Percentiles rank a stretch among this genome's conserved stretches.
phyloP scores from a whole-genome alignment of 371 early-diverging fungal species.

The Apophysomyces trapeziformis region DNA sequence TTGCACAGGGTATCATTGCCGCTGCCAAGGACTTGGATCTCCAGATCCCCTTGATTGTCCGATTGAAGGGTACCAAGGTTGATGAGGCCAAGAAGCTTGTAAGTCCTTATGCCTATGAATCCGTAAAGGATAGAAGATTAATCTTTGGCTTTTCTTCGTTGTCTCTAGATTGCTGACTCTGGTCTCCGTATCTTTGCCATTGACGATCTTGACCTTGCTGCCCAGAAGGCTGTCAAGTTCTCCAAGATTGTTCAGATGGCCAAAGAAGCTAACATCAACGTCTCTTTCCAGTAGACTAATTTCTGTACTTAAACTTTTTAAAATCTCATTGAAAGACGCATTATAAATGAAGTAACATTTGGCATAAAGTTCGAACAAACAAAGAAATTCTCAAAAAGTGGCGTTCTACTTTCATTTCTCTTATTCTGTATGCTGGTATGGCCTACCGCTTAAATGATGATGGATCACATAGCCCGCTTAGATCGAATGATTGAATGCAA shows the following conservation, averaged over 20 bases:
- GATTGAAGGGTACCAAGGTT: constrained; percentile 88
- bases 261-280: constrained; percentile 67
- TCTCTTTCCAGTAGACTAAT: constrained; percentile 56
- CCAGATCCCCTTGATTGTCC: constrained; percentile 93
- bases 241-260: constrained; percentile 84
- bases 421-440: too few relatives aligned
- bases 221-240: constrained; percentile 92
- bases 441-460: too few relatives aligned
- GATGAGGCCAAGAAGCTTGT: constrained; percentile 54
- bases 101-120: constrained; percentile 10
- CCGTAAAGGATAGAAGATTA: too few relatives aligned
- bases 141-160: neutral
- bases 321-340: constrained; percentile 11
- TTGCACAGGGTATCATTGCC: constrained; percentile 97
- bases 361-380: neutral
- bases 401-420: too few relatives aligned
- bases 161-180: constrained; percentile 74
- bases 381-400: too few relatives aligned
- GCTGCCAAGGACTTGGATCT: constrained; percentile 92
- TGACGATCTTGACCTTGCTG: constrained; percentile 96
- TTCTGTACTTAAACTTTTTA: neutral
- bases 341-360: constrained; percentile 9
- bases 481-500: too few relatives aligned
- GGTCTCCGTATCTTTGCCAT: constrained; percentile 91
- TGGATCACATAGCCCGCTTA: too few relatives aligned